Base-by-base conservation (phyloP, 805 yeast species). In the Cyberlindnera suaveolens region DNA sequence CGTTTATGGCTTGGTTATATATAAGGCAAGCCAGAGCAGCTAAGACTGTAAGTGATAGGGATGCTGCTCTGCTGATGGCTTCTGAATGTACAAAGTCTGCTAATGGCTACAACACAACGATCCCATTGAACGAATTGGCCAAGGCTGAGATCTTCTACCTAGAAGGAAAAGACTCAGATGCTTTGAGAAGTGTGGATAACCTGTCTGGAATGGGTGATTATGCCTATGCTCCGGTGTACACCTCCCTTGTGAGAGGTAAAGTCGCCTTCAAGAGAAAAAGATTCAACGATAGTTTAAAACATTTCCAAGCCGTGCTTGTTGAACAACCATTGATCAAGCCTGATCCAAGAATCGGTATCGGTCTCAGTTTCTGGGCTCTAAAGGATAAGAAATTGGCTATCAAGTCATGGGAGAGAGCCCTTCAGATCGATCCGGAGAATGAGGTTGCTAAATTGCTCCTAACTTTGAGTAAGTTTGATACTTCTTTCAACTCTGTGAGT, bases 341-440 rank as follows among this genome's bases (percentile, higher is more conserved):
- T 5, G 97, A 91, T 65, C 95, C 97, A 16, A 74, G 99, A 63
- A 75, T 93, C 47, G 99, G 98, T 26, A 78, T 91, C 47, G 99
- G 99, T 31, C 67, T 93, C 50, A 90, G 97, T 63, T 91, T 82
- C 60, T 93, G 97, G 97, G 77, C 77, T 47, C 67, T 93, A 48
- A 83, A 83, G 41, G 95, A 87, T 61, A 75, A 77, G 49, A 75
- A 74, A 40, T 75, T 87, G 68, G 98, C 99, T 0, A 57, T 74
- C 6, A 67, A 68, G 39, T 83, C 98, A 0, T 93, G 98, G 97
- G 75, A 77, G 48, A 75, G 97, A 56, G 74, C 87, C 1, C 64
- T 80, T 29, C 84, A 82, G 58, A 63, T 91, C 34, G 77, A 83
- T 49, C 58, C 67, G 19, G 32, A 37, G 30, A 78, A 78, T 51